A percentile compares a stretch with the other conserved stretches of the same genome.
Evolutionary conservation across 1,139 yeast genomes (phyloP).

Genomic region (Candida sp.): DNA sequence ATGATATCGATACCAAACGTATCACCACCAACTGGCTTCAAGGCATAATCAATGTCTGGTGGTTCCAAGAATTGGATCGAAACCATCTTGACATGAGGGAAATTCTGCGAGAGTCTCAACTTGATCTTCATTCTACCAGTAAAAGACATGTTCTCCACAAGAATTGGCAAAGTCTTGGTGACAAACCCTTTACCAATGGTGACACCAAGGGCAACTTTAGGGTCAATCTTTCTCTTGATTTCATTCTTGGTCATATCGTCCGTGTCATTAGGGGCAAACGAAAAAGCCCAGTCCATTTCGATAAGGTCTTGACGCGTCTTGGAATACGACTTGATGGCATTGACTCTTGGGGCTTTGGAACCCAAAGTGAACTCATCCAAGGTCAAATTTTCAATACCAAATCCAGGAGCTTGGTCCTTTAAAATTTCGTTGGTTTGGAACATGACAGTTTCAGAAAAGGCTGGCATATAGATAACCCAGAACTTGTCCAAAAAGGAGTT

Average conservation of each 20-base stretch:
- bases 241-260: conserved; percentile 83
- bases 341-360: conserved; percentile 76
- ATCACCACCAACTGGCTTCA: conserved; percentile 91
- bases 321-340: conserved; percentile 72
- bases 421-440: conserved; percentile 66
- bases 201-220: conserved; percentile 80
- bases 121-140: conserved; percentile 74
- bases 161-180: conserved; percentile 72
- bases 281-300: conserved; percentile 86
- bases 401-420: conserved; percentile 79
- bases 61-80: conserved; percentile 77
- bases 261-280: conserved; percentile 80
- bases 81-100: conserved; percentile 77
- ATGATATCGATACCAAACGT: conserved; percentile 81
- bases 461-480: conserved; percentile 91
- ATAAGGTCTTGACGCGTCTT: conserved; percentile 66
- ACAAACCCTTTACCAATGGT: conserved; percentile 81
- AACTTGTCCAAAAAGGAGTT: conserved; percentile 77
- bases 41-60: conserved; percentile 74
- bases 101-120: conserved; percentile 60
- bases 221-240: conserved; percentile 70
- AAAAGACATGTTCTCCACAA: conserved; percentile 80
- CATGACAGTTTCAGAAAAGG: conserved; percentile 75
- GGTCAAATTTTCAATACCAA: conserved; percentile 74
- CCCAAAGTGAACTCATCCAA: conserved; percentile 82